These are phyloP conservation scores for Ilex aquifolium DNA, from an alignment of 257 asterid genomes.

Conservation along the genomic window DNA sequence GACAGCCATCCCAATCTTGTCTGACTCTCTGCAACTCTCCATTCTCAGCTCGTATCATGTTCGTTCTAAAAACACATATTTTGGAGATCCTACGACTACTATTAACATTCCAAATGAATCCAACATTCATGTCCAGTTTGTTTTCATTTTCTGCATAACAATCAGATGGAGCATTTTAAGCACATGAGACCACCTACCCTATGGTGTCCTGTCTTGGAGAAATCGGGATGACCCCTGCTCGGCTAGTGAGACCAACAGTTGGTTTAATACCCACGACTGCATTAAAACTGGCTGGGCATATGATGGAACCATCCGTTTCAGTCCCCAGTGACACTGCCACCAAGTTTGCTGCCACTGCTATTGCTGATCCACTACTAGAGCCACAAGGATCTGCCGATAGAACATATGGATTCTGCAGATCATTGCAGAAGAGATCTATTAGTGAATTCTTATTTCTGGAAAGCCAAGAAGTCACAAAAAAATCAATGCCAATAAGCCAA, in stretches of 20 bases:
- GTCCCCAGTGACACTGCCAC: conserved; percentile 53
- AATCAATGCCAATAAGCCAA: too few relatives aligned
- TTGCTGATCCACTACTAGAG: conserved; percentile 75
- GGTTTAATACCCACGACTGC: conserved; percentile 72
- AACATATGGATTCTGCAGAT: conserved; percentile 54
- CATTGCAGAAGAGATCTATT: too few relatives aligned
- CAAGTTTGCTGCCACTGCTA: conserved; percentile 67
- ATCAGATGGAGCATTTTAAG: too few relatives aligned
- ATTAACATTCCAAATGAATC: too few relatives aligned
- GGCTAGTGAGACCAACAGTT: conserved; percentile 64
- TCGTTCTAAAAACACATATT: too few relatives aligned
- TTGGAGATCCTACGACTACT: too few relatives aligned
- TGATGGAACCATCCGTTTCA: conserved; percentile 58
- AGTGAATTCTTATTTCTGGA: too few relatives aligned
- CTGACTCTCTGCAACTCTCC: too few relatives aligned
- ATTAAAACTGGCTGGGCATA: conserved; percentile 55
- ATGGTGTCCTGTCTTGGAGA: conserved; percentile 60
- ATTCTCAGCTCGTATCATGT: too few relatives aligned
- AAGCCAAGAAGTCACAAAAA: too few relatives aligned
- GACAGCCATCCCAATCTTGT: too few relatives aligned
- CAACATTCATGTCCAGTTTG: too few relatives aligned
- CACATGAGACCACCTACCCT: conserved; percentile 24
- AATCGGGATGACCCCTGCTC: conserved; percentile 63
- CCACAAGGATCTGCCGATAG: conserved; percentile 46
- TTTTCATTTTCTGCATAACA: background rate